These are phyloP conservation scores for Cudoniella acicularis DNA, from an alignment of 495 filamentous ascomycete genomes.

Conservation along the genomic window DNA sequence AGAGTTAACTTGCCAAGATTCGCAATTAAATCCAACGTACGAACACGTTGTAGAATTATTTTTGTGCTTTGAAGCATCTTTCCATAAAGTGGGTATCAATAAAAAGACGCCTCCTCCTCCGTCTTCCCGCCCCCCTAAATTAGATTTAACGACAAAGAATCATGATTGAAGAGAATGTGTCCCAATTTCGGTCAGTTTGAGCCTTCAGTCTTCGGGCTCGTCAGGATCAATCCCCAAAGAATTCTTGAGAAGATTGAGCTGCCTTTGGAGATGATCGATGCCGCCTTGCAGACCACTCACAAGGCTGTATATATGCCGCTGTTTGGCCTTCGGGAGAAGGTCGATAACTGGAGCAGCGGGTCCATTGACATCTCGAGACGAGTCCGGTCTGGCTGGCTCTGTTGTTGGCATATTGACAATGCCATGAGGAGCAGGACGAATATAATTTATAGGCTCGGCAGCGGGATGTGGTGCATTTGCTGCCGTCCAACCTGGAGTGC, in stretches of 20 bases:
- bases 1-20: too few relatives aligned
- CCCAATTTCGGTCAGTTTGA: too few relatives aligned
- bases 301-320: slow-evolving; percentile 19
- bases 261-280: slow-evolving; percentile 21
- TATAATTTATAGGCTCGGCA: background rate
- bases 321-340: slow-evolving; percentile 16
- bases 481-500: background rate
- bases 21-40: too few relatives aligned
- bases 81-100: too few relatives aligned
- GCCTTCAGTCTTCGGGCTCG: slow-evolving; percentile 7
- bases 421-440: background rate
- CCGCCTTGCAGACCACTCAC: slow-evolving; percentile 18
- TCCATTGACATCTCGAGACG: background rate
- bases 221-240: slow-evolving; percentile 14
- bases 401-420: background rate
- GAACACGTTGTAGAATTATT: too few relatives aligned
- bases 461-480: background rate
- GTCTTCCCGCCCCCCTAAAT: too few relatives aligned
- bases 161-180: too few relatives aligned
- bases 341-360: slow-evolving; percentile 10
- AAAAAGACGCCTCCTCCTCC: too few relatives aligned
- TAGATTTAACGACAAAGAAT: too few relatives aligned
- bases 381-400: background rate
- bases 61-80: too few relatives aligned
- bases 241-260: slow-evolving; percentile 13